phyloP scores from a whole-genome alignment of 768 basidiomycete genomes.

The Trametes cingulata region DNA sequence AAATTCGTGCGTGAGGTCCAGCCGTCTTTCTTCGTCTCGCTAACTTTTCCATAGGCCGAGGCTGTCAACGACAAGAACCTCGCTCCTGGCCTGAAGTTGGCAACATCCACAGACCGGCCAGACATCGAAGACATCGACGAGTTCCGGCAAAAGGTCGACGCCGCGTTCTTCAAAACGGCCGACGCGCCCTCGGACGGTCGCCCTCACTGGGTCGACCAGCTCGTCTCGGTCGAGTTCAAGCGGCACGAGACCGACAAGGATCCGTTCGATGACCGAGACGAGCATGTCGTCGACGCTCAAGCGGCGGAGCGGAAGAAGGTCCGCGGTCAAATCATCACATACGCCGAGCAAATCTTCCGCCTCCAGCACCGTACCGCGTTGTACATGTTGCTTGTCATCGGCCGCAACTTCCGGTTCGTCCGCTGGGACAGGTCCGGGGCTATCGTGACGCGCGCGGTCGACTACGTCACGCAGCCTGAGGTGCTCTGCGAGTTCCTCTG shows the following conservation, averaged over 20 bases:
- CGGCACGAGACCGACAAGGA: not conserved
- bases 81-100: not conserved
- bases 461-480: not conserved
- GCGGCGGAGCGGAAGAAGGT: not conserved
- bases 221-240: not conserved
- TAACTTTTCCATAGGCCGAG: not conserved
- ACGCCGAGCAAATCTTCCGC: not conserved
- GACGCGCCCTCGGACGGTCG: too few relatives aligned
- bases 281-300: not conserved
- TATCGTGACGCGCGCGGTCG: not conserved
- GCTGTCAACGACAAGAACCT: not conserved
- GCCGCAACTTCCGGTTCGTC: not conserved
- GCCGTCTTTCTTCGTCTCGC: not conserved
- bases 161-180: not conserved
- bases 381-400: constrained; percentile 5
- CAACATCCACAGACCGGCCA: not conserved
- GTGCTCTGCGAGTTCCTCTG: constrained; percentile 1
- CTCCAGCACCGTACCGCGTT: constrained; percentile 1
- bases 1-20: not conserved
- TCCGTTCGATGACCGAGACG: not conserved
- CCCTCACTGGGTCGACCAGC: too few relatives aligned
- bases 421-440: constrained; percentile 6
- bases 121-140: not conserved
- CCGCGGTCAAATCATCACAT: constrained; percentile 2
- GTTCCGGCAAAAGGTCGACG: not conserved